These are phyloP conservation scores for Nyssa sinensis DNA, from an alignment of 148 eudicot genomes.

Conservation along the genomic window DNA sequence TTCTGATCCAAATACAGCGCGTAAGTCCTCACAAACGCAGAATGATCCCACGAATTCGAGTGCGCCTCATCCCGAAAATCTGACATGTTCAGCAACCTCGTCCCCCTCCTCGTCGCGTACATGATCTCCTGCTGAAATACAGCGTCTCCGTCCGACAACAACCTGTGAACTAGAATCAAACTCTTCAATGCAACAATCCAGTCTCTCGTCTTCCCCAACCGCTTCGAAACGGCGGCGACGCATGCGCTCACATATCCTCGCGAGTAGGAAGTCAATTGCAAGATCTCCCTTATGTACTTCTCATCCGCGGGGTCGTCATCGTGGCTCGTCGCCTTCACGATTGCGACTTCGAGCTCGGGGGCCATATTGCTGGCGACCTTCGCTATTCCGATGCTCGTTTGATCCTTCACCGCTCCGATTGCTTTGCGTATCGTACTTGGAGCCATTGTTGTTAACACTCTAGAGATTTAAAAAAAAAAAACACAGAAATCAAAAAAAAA, in stretches of 20 bases:
- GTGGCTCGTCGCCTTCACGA: constrained; percentile 90
- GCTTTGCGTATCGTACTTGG: constrained; percentile 80
- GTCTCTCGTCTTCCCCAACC: constrained; percentile 76
- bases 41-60: constrained; percentile 91
- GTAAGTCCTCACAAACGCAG: constrained; percentile 83
- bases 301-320: constrained; percentile 84
- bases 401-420: constrained; percentile 93
- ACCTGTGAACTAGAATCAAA: constrained; percentile 62
- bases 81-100: constrained; percentile 78
- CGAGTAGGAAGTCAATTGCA: constrained; percentile 66
- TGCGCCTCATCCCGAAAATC: constrained; percentile 93
- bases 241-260: constrained; percentile 70
- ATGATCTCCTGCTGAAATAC: constrained; percentile 72
- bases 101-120: constrained; percentile 82
- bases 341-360: constrained; percentile 83
- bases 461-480: too few species aligned
- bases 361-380: constrained; percentile 86
- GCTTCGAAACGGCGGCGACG: constrained; percentile 55
- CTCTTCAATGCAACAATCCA: constrained; percentile 91
- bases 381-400: constrained; percentile 90
- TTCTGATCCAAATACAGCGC: constrained; percentile 83
- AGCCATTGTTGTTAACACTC: constrained; percentile 38
- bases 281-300: constrained; percentile 68
- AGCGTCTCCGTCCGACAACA: constrained; percentile 71
- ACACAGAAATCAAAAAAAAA: not conserved